phyloP scores from a whole-genome alignment of 1,284 basidiomycete species.

The Austroboletus niveus region DNA sequence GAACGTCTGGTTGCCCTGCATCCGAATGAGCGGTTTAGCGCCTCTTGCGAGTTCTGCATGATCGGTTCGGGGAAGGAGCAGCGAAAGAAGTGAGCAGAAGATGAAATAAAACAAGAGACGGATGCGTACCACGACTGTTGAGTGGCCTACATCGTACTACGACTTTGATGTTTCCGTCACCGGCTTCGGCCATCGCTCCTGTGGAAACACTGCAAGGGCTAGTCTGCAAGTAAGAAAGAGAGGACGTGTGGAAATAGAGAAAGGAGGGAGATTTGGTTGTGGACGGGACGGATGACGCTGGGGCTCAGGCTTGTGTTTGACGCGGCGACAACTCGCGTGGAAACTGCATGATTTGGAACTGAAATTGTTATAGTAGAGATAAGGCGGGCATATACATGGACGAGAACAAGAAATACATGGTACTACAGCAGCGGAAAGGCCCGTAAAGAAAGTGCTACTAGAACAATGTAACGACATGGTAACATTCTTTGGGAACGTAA shows the following conservation, averaged over 20 bases:
- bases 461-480: neutral
- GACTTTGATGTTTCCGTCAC: slow-evolving; percentile 92
- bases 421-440: neutral
- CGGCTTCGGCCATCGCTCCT: slow-evolving; percentile 50
- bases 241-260: neutral
- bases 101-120: slow-evolving; percentile 3
- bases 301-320: slow-evolving; percentile 9
- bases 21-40: slow-evolving; percentile 88
- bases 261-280: slow-evolving; percentile 5
- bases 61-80: slow-evolving; percentile 7
- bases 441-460: slow-evolving; percentile 3
- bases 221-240: slow-evolving; percentile 13
- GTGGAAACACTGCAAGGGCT: slow-evolving; percentile 13
- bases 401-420: neutral
- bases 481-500: neutral
- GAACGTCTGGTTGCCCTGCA: slow-evolving; percentile 90
- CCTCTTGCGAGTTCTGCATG: slow-evolving; percentile 82
- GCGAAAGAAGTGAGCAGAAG: slow-evolving; percentile 6
- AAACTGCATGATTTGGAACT: neutral
- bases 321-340: slow-evolving; percentile 23
- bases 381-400: neutral
- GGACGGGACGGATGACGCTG: neutral
- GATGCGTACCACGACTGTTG: slow-evolving; percentile 78
- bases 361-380: neutral
- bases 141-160: slow-evolving; percentile 95